phyloP scores from a whole-genome alignment of 345 rosid genomes.

The Geranium brycei region DNA sequence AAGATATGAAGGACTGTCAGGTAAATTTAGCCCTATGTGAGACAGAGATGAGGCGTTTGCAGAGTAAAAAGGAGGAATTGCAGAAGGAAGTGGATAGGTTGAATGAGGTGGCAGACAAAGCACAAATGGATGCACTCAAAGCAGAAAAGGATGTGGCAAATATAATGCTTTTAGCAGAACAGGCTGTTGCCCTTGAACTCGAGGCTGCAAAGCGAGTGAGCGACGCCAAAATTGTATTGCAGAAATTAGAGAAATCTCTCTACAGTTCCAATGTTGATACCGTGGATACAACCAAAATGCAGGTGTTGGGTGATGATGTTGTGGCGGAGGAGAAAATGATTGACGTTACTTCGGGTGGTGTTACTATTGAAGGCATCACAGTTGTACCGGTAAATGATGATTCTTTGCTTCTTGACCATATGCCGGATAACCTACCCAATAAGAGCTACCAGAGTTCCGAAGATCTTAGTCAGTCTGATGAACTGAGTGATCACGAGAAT shows the following conservation, averaged over 20 bases:
- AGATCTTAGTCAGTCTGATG: constrained; percentile 33
- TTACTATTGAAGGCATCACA: constrained; percentile 24
- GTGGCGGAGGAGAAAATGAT: constrained; percentile 31
- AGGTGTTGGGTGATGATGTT: constrained; percentile 15
- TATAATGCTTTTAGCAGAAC: constrained; percentile 86
- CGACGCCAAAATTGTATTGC: constrained; percentile 76
- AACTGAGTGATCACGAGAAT: constrained; percentile 43
- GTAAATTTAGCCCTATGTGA: constrained; percentile 36
- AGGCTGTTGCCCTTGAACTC: constrained; percentile 87
- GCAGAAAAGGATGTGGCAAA: constrained; percentile 95
- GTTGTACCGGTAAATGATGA: constrained; percentile 32
- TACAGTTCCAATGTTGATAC: constrained; percentile 33
- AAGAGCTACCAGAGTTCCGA: constrained; percentile 30
- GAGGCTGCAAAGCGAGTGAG: constrained; percentile 58
- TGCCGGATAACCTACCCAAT: constrained; percentile 32
- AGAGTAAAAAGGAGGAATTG: constrained; percentile 49
- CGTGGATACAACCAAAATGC: constrained; percentile 21
- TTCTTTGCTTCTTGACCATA: constrained; percentile 23
- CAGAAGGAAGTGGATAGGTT: constrained; percentile 63
- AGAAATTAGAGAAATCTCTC: constrained; percentile 51
- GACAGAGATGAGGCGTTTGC: constrained; percentile 44
- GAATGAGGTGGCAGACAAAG: constrained; percentile 59
- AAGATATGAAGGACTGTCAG: constrained; percentile 51
- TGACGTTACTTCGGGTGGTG: constrained; percentile 19
- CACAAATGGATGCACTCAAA: constrained; percentile 53